phyloP scores from a whole-genome alignment of 1,139 yeast species.

The Barnettozyma hawaiiensis region DNA sequence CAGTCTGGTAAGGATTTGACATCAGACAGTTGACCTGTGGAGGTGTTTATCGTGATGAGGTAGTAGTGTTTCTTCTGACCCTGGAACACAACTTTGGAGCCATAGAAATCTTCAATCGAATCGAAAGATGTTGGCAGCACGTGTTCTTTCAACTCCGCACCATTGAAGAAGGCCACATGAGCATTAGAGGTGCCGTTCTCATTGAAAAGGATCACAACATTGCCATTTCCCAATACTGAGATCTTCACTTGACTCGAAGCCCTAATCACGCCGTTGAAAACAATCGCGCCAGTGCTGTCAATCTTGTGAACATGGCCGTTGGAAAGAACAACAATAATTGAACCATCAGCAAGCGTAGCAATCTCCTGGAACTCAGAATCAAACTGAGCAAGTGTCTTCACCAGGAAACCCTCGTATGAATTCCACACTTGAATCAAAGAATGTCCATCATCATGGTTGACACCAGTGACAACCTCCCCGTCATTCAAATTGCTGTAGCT shows the following conservation, averaged over 20 bases:
- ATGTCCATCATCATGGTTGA: constrained; percentile 12
- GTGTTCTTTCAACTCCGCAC: constrained; percentile 9
- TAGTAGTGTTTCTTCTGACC: constrained; percentile 8
- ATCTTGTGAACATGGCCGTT: constrained; percentile 11
- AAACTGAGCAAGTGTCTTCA: constrained; percentile 12
- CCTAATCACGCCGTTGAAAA: constrained; percentile 4
- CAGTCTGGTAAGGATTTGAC: constrained; percentile 3
- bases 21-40: constrained; percentile 12
- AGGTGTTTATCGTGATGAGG: constrained; percentile 11
- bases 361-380: constrained; percentile 8
- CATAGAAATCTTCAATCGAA: constrained; percentile 18
- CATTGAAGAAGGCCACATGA: constrained; percentile 15
- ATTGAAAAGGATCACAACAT: constrained; percentile 13
- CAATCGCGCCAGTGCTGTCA: constrained; percentile 5
- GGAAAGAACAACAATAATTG: constrained; percentile 10
- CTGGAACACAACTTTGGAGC: constrained; percentile 19
- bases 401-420: constrained; percentile 13
- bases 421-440: constrained; percentile 20
- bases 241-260: constrained; percentile 9
- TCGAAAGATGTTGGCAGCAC: constrained; percentile 11
- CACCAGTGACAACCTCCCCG: constrained; percentile 6
- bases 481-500: constrained; percentile 7
- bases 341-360: constrained; percentile 13
- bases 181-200: constrained; percentile 8
- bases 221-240: constrained; percentile 15